These are phyloP conservation scores for Peronospora belbahrii DNA, from an alignment of 352 stramenopile genomes.

Conservation along the genomic window DNA sequence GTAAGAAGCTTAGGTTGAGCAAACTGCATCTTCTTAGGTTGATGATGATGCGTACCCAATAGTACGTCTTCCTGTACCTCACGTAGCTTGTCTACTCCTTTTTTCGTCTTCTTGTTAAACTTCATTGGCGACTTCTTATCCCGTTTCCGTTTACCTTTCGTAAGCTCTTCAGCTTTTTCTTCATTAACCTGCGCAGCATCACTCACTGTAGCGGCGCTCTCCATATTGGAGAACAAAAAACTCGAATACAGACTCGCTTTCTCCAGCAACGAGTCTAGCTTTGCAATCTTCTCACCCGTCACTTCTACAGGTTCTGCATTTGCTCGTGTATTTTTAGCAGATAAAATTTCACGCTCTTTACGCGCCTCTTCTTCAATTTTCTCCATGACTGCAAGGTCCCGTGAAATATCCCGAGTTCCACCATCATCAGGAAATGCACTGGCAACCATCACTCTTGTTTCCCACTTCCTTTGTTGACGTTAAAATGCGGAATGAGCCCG, in stretches of 20 bases:
- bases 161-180: slow-evolving; percentile 18
- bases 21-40: slow-evolving; percentile 36
- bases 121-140: slow-evolving; percentile 8
- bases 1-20: slow-evolving; percentile 69
- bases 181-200: slow-evolving; percentile 5
- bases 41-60: slow-evolving; percentile 37
- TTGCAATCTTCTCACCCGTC: slow-evolving; percentile 60
- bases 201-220: slow-evolving; percentile 41
- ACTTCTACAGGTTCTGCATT: slow-evolving; percentile 21
- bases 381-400: slow-evolving; percentile 73
- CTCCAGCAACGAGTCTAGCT: slow-evolving; percentile 82
- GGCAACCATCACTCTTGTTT: slow-evolving; percentile 46
- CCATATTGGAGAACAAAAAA: slow-evolving; percentile 85
- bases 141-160: slow-evolving; percentile 44
- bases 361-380: slow-evolving; percentile 51
- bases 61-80: slow-evolving; percentile 46
- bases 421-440: slow-evolving; percentile 25
- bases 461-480: neutral
- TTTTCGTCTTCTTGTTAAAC: slow-evolving; percentile 27
- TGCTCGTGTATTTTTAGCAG: slow-evolving; percentile 5
- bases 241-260: slow-evolving; percentile 85
- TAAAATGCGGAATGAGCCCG: slow-evolving; percentile 17
- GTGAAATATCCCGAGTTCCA: slow-evolving; percentile 12
- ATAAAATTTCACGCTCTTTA: slow-evolving; percentile 14
- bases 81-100: slow-evolving; percentile 64